Conservation (phyloP, 768 basidiomycete species). For the Krasilnikovozyma curviuscula region DNA sequence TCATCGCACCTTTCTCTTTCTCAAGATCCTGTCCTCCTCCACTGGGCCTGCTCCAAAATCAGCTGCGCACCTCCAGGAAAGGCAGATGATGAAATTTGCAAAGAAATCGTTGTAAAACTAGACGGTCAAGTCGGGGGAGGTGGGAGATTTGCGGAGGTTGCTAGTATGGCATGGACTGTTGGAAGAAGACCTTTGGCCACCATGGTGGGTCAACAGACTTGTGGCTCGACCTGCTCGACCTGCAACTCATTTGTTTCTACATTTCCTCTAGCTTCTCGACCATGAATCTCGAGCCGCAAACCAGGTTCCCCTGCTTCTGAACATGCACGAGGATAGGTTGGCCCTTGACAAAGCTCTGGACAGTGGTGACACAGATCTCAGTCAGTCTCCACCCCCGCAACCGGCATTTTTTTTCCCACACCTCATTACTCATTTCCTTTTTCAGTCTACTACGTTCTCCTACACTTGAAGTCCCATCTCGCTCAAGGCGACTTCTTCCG, state of each 20-base stretch:
- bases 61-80: constrained; percentile 19
- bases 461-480: constrained; percentile 65
- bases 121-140: constrained; percentile 20
- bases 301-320: constrained; percentile 77
- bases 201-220: constrained; percentile 37
- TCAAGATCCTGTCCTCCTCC: constrained; percentile 69
- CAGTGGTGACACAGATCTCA: constrained; percentile 85
- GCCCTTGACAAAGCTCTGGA: constrained; percentile 78
- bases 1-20: constrained; percentile 65
- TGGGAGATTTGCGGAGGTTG: constrained; percentile 88
- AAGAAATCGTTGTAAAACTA: constrained; percentile 74
- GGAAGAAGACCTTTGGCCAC: constrained; percentile 64
- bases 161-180: constrained; percentile 77
- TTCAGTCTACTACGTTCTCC: constrained; percentile 77
- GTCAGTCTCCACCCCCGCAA: constrained; percentile 31
- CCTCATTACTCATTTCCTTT: neutral
- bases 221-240: neutral
- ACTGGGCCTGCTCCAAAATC: constrained; percentile 93
- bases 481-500: constrained; percentile 83
- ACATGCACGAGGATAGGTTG: constrained; percentile 82
- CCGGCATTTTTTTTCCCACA: neutral
- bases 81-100: constrained; percentile 61
- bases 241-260: neutral
- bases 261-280: constrained; percentile 50
- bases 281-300: constrained; percentile 72